Conservation (phyloP, 2,329 filamentous ascomycete species). For the Cercospora sp. region DNA sequence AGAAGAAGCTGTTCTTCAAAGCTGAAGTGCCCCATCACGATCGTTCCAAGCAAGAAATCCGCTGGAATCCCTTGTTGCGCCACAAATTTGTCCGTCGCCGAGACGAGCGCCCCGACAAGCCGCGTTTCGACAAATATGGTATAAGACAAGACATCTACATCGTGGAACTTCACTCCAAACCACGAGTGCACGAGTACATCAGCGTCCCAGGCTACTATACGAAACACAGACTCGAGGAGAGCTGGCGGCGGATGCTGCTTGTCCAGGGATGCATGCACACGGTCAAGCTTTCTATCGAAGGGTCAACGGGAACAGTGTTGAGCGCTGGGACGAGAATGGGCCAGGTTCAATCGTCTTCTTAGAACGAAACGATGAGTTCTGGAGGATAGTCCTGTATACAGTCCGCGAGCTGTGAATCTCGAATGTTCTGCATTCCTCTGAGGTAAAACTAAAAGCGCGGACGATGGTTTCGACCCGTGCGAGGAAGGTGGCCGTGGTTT, state of each 20-base stretch:
- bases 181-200: background rate
- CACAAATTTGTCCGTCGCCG: too few relatives aligned
- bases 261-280: background rate
- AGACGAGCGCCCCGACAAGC: too few relatives aligned
- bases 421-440: background rate
- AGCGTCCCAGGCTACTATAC: background rate
- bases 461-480: too few relatives aligned
- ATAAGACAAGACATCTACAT: too few relatives aligned
- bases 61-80: too few relatives aligned
- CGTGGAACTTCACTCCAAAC: background rate
- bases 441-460: too few relatives aligned
- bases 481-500: background rate
- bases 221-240: background rate
- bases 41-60: too few relatives aligned
- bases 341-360: background rate
- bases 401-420: background rate
- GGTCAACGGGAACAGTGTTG: background rate
- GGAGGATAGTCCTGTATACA: background rate
- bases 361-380: background rate
- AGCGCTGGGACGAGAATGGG: background rate
- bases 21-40: background rate
- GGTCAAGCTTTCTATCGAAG: background rate
- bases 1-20: conserved; percentile 16
- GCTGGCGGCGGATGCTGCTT: conserved; percentile 1
- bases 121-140: too few relatives aligned